These are phyloP conservation scores for Tricholoma furcatifolium DNA, from an alignment of 768 basidiomycete species.

Conservation along the genomic window DNA sequence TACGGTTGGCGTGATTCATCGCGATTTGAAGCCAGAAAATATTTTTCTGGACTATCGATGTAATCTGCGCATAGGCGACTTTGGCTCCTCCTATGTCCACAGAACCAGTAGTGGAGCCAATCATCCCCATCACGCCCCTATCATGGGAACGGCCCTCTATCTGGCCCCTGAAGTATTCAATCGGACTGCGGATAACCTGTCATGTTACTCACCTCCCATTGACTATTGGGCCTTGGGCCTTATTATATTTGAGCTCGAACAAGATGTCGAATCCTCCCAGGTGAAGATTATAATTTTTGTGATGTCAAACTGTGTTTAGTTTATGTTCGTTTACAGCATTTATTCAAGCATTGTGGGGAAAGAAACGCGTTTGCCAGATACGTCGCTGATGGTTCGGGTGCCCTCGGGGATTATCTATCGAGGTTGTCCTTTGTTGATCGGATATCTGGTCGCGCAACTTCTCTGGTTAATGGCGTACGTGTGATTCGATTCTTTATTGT, in stretches of 20 bases:
- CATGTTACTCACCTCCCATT: conserved; percentile 30
- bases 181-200: too few relatives aligned
- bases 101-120: conserved; percentile 1
- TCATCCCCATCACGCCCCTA: too few relatives aligned
- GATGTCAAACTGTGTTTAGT: not conserved
- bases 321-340: conserved; percentile 20
- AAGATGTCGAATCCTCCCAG: conserved; percentile 1
- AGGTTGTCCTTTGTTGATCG: too few relatives aligned
- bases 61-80: conserved; percentile 41
- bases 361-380: too few relatives aligned
- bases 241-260: conserved; percentile 36
- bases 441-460: too few relatives aligned
- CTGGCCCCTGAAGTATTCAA: conserved; percentile 46
- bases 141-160: conserved; percentile 33
- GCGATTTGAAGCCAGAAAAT: conserved; percentile 71
- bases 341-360: conserved; percentile 28
- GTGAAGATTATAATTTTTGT: not conserved
- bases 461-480: conserved; percentile 30
- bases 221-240: conserved; percentile 46
- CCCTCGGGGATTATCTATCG: too few relatives aligned
- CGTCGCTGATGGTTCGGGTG: too few relatives aligned
- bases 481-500: too few relatives aligned
- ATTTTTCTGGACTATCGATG: conserved; percentile 50
- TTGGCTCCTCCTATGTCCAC: conserved; percentile 34
- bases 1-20: conserved; percentile 60